Percentiles rank a stretch among this genome's conserved stretches.
Evolutionary conservation across 2,329 filamentous ascomycete species (phyloP).

Genomic region (Aspergillus novoparasiticus): DNA sequence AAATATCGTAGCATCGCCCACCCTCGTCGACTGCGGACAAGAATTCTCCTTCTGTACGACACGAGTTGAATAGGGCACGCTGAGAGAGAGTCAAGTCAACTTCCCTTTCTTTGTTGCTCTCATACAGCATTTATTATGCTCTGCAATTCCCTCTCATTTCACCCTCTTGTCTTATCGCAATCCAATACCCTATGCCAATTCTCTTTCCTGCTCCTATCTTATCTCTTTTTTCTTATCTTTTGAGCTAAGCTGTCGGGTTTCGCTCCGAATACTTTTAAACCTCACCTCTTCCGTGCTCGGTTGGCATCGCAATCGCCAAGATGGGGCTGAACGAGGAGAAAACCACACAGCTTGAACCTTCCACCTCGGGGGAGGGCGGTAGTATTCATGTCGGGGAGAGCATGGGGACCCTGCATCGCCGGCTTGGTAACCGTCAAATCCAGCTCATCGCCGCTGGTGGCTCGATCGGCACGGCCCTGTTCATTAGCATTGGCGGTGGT

Average conservation of each 20-base stretch:
- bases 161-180: background rate
- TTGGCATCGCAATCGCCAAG: background rate
- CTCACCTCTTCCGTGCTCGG: too few relatives aligned
- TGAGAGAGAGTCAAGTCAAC: background rate
- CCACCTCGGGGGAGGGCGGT: background rate
- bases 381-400: slow-evolving; percentile 1
- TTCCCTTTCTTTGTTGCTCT: background rate
- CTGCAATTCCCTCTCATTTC: background rate
- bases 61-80: background rate
- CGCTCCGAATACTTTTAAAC: background rate
- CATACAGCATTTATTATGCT: background rate
- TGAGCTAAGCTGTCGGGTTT: background rate
- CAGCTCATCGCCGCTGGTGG: slow-evolving; percentile 44
- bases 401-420: slow-evolving; percentile 14
- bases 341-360: background rate
- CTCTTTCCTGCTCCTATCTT: background rate
- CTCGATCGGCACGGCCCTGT: slow-evolving; percentile 42
- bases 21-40: background rate
- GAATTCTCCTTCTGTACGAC: background rate
- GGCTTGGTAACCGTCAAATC: slow-evolving; percentile 21
- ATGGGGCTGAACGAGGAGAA: slow-evolving; percentile 6
- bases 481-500: slow-evolving; percentile 43
- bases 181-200: background rate
- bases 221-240: background rate
- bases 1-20: background rate